Evolutionary conservation across 495 filamentous ascomycete genomes (phyloP), one percentile per base, ranked within the genome.

Genomic region (Xylaria nigripes): DNA sequence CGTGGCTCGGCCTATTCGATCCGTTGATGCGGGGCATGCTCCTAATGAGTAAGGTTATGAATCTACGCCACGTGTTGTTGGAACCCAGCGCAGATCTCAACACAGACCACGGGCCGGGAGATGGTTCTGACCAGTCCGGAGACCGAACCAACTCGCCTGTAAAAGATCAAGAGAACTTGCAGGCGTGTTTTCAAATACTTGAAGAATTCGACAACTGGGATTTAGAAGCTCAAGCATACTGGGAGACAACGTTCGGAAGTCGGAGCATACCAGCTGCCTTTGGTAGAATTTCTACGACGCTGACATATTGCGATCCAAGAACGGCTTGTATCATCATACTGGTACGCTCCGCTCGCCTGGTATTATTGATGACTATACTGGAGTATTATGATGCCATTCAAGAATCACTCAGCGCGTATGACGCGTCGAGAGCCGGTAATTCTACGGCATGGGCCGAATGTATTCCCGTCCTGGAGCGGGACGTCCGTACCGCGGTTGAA

Each of bases 321-420:
- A 64, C 61, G 23, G 58, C 61, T 12, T 64, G 61, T 44, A 61
- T 57, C 15, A 56, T 61, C 42, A 64, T 64, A 24, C 29, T 64
- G 18, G 43, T 61, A 18, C 58, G 58, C 19, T 58, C 58, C 4
- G 58, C 48, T 0, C 58, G 58, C 1, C 40, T 64, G 12, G 59
- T 61, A 25, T 25, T 61, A 9, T 18, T 64, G n/a, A 22, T 64
- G 30, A 64, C 58, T 54, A 48, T 64, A 60, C 53, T 64, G 48
- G 55, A 56, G 21, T 50, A 61, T 42, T 46, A 63, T 44, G 51
- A 44, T 38, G 47, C 25, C 29, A 45, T 55, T 7, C n/a, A 19
- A 18, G 15, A 42, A 13, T 41, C 32, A 8, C 25, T 5, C 22
- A 22, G 24, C 0, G 52, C 30, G 36, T 19, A 24, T 3, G 45